Conservation (phyloP, 805 yeast genomes). For the Suhomyces vadensis region DNA sequence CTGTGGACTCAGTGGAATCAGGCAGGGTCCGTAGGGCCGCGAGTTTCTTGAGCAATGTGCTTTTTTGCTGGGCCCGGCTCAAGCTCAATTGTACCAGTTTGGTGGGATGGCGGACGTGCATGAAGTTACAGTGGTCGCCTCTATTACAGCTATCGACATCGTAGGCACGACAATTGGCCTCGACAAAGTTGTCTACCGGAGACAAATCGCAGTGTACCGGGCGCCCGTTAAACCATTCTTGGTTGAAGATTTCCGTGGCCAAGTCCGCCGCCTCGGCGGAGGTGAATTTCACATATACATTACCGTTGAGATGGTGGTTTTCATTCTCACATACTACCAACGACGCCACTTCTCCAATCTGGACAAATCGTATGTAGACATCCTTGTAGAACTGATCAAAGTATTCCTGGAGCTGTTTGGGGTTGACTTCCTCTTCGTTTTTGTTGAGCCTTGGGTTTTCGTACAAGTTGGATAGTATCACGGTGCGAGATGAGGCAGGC, state of each 20-base stretch:
- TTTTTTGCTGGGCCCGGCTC: slow-evolving; percentile 38
- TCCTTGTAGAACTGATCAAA: slow-evolving; percentile 72
- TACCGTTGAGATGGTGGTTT: slow-evolving; percentile 81
- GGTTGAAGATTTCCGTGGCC: slow-evolving; percentile 64
- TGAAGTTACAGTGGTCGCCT: slow-evolving; percentile 82
- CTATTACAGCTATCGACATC: slow-evolving; percentile 67
- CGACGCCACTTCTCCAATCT: slow-evolving; percentile 53
- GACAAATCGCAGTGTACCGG: slow-evolving; percentile 81
- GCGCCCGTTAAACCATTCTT: slow-evolving; percentile 76
- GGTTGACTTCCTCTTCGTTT: slow-evolving; percentile 31
- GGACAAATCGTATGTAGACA: slow-evolving; percentile 60
- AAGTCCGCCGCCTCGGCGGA: slow-evolving; percentile 56
- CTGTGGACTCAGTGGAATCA: slow-evolving; percentile 2
- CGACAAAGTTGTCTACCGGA: slow-evolving; percentile 69
- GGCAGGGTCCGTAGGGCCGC: slow-evolving; percentile 1
- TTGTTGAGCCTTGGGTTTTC: slow-evolving; percentile 55
- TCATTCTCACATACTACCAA: slow-evolving; percentile 80
- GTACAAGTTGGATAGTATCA: slow-evolving; percentile 64
- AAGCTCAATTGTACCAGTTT: slow-evolving; percentile 43
- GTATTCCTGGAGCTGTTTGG: slow-evolving; percentile 41
- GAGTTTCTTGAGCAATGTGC: slow-evolving; percentile 17
- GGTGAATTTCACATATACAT: slow-evolving; percentile 70
- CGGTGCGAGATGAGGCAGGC: slow-evolving; percentile 65
- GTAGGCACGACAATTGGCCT: slow-evolving; percentile 74
- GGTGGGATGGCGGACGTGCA: slow-evolving; percentile 69